phyloP scores from a whole-genome alignment of 352 stramenopile species.

The Globisporangium spiculum region DNA sequence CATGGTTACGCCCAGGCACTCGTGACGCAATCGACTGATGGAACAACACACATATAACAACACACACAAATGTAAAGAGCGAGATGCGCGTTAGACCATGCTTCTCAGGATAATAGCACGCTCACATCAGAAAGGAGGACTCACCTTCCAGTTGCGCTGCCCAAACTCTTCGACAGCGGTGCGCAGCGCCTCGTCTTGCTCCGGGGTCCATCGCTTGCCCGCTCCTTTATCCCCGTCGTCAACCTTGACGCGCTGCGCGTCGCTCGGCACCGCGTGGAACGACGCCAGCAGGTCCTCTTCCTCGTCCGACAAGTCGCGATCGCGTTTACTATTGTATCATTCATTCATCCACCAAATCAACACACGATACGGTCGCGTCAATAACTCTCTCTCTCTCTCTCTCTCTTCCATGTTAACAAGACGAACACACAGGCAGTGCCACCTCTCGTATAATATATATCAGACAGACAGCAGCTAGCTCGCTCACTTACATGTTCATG shows the following conservation, averaged over 20 bases:
- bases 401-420: neutral
- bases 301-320: constrained; percentile 17
- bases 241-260: constrained; percentile 47
- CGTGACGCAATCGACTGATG: constrained; percentile 49
- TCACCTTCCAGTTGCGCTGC: constrained; percentile 83
- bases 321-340: constrained; percentile 2
- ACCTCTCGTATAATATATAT: neutral
- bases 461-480: neutral
- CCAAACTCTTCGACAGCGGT: constrained; percentile 72
- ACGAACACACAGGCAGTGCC: neutral
- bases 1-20: constrained; percentile 59
- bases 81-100: neutral
- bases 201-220: constrained; percentile 65
- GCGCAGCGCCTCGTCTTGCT: constrained; percentile 75
- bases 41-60: neutral
- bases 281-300: constrained; percentile 38
- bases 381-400: neutral
- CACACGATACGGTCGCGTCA: neutral
- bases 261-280: constrained; percentile 49
- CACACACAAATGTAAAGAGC: neutral
- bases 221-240: constrained; percentile 42
- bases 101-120: neutral
- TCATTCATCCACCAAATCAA: neutral
- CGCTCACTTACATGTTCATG: constrained; percentile 2
- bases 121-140: neutral